Evolutionary conservation across 2,329 filamentous ascomycete species (phyloP).

Genomic region (Ilyonectria destructans): DNA sequence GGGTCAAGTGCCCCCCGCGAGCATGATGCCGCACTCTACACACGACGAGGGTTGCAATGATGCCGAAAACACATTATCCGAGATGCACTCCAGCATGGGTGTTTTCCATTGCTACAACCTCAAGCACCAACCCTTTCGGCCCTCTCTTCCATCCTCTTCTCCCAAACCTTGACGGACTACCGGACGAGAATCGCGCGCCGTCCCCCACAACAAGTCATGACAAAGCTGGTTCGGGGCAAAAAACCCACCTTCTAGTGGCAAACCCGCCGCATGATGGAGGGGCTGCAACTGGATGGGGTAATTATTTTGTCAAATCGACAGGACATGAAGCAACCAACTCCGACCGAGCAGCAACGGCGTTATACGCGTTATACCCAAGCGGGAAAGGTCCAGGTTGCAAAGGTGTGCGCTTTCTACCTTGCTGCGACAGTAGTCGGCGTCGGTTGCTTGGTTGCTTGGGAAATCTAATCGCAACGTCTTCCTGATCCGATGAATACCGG

Average conservation of each 20-base stretch:
- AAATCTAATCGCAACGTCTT: not conserved
- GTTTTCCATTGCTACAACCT: not conserved
- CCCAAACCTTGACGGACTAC: not conserved
- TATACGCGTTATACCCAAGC: not conserved
- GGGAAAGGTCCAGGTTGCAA: not conserved
- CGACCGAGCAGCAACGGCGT: not conserved
- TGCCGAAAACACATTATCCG: not conserved
- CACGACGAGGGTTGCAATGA: not conserved
- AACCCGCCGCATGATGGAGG: conserved; percentile 32
- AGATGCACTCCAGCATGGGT: not conserved
- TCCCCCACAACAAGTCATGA: conserved; percentile 29
- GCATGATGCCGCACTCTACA: conserved; percentile 3
- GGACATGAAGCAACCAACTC: not conserved
- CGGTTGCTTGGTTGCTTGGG: not conserved
- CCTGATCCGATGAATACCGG: conserved; percentile 21
- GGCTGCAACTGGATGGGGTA: conserved; percentile 6
- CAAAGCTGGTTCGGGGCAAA: conserved; percentile 20
- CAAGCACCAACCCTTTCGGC: not conserved
- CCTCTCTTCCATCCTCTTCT: not conserved
- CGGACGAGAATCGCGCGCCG: not conserved
- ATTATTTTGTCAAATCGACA: not conserved
- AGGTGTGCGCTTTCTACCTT: not conserved
- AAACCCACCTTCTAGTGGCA: conserved; percentile 13
- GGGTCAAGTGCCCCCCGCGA: conserved; percentile 11
- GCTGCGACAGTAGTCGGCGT: not conserved